A percentile compares a stretch with the other conserved stretches of the same genome.
Evolutionary conservation across 208 protist species (phyloP).

Genomic region (Crithidia thermophila): DNA sequence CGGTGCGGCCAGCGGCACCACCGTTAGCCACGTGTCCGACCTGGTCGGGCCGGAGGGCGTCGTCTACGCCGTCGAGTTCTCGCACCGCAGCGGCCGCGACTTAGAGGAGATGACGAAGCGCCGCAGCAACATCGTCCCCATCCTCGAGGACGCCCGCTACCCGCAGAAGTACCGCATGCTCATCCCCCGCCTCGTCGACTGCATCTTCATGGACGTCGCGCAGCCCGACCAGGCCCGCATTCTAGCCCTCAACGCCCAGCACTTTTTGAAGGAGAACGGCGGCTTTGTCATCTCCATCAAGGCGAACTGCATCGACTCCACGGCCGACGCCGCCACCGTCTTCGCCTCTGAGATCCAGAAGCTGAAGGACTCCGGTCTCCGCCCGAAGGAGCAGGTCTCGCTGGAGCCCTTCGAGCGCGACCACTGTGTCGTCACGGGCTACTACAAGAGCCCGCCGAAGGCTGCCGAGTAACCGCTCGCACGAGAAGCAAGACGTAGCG

Average conservation of each 20-base stretch:
- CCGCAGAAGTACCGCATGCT: slow-evolving; percentile 99
- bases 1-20: slow-evolving; percentile 99
- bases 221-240: slow-evolving; percentile 99
- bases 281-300: slow-evolving; percentile 99
- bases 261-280: slow-evolving; percentile 99
- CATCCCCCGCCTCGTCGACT: slow-evolving; percentile 99
- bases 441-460: slow-evolving; percentile 79
- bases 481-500: not conserved
- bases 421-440: slow-evolving; percentile 97
- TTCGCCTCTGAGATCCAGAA: slow-evolving; percentile 98
- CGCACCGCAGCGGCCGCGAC: slow-evolving; percentile 98
- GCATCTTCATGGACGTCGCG: slow-evolving; percentile 99
- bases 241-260: slow-evolving; percentile 98
- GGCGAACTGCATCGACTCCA: slow-evolving; percentile 99
- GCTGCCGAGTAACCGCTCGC: slow-evolving; percentile 27
- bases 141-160: slow-evolving; percentile 99
- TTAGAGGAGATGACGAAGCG: slow-evolving; percentile 99
- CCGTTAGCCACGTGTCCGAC: slow-evolving; percentile 99
- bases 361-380: slow-evolving; percentile 96
- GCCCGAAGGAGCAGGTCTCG: slow-evolving; percentile 98
- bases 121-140: slow-evolving; percentile 99
- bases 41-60: slow-evolving; percentile 98
- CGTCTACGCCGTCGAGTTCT: slow-evolving; percentile 99
- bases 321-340: slow-evolving; percentile 95
- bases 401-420: slow-evolving; percentile 99